These are phyloP conservation scores for Vigna radiata DNA, from an alignment of 306 rosid genomes.

Conservation along the genomic window DNA sequence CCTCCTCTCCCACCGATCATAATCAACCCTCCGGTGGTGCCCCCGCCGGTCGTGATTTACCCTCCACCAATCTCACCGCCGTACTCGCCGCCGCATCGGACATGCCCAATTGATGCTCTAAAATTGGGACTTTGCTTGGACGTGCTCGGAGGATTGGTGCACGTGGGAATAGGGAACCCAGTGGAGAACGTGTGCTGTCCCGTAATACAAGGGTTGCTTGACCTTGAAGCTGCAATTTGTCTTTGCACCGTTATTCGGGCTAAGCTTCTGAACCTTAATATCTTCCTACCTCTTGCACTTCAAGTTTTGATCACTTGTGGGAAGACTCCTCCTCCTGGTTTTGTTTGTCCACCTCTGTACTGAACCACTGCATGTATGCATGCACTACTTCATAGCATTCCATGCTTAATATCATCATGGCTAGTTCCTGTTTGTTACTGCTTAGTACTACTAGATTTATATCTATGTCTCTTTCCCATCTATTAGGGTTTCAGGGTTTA, in stretches of 20 bases:
- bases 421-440: background rate
- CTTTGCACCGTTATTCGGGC: constrained; percentile 79
- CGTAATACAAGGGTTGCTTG: constrained; percentile 75
- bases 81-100: constrained; percentile 28
- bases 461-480: background rate
- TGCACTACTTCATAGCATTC: background rate
- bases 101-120: constrained; percentile 79
- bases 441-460: background rate
- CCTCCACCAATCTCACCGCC: constrained; percentile 56
- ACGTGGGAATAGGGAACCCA: constrained; percentile 79
- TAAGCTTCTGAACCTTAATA: constrained; percentile 78
- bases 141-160: constrained; percentile 83
- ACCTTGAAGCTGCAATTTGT: constrained; percentile 91
- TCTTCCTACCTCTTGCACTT: constrained; percentile 83
- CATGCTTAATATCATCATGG: background rate
- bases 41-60: constrained; percentile 59
- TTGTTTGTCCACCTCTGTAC: constrained; percentile 81
- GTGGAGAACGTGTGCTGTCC: constrained; percentile 80
- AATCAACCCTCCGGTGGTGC: constrained; percentile 54
- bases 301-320: constrained; percentile 81
- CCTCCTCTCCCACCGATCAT: constrained; percentile 67
- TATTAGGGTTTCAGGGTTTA: background rate
- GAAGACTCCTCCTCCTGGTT: constrained; percentile 86
- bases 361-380: background rate
- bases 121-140: constrained; percentile 86